Percentiles rank a stretch among this genome's conserved stretches.
Evolutionary conservation across 768 basidiomycete species (phyloP).

Genomic region (Kwoniella europaea): DNA sequence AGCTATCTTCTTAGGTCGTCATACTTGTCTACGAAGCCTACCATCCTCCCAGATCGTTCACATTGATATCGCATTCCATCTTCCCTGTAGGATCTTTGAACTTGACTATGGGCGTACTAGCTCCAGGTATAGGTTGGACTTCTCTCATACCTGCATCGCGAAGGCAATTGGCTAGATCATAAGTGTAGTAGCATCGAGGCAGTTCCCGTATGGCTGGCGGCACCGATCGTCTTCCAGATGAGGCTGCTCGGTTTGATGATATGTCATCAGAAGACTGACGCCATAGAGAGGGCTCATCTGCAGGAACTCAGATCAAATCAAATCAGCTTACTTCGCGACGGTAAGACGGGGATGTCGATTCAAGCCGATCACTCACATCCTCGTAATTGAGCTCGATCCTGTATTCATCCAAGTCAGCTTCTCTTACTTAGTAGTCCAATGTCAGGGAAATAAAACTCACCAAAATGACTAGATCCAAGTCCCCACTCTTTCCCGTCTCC

Average conservation of each 20-base stretch:
- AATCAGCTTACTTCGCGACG: background rate
- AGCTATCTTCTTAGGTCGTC: background rate
- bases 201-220: slow-evolving; percentile 21
- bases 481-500: slow-evolving; percentile 51
- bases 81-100: slow-evolving; percentile 38
- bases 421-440: background rate
- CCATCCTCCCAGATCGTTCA: slow-evolving; percentile 56
- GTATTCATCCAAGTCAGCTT: background rate
- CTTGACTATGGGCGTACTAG: slow-evolving; percentile 53
- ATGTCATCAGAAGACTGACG: slow-evolving; percentile 15
- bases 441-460: slow-evolving; percentile 22
- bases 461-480: slow-evolving; percentile 53
- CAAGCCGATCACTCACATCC: slow-evolving; percentile 40
- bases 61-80: slow-evolving; percentile 50
- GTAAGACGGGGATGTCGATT: background rate
- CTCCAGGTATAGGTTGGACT: slow-evolving; percentile 39
- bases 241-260: background rate
- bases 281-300: slow-evolving; percentile 38
- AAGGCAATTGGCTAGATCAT: slow-evolving; percentile 23
- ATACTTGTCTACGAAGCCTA: slow-evolving; percentile 24
- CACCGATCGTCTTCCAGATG: slow-evolving; percentile 4
- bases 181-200: slow-evolving; percentile 34
- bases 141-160: slow-evolving; percentile 27
- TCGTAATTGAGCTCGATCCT: slow-evolving; percentile 46
- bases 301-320: background rate